These are phyloP conservation scores for Saccharum officinarum DNA, from an alignment of 176 grass and related monocot genomes.

Conservation along the genomic window DNA sequence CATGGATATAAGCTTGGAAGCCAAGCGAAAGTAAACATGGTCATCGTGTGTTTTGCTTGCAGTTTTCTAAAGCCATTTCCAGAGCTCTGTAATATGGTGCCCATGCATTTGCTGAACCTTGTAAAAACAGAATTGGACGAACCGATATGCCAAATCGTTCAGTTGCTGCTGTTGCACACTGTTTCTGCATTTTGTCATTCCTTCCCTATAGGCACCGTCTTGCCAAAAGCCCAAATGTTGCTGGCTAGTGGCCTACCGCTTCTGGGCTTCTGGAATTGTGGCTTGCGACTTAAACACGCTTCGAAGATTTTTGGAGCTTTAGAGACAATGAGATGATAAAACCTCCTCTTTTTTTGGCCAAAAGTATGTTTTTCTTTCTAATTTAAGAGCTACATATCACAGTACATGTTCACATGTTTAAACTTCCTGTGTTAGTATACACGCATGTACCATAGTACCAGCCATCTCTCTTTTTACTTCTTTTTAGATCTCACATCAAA, in stretches of 20 bases:
- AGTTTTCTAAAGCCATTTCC: not conserved
- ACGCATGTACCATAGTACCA: conserved; percentile 38
- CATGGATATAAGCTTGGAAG: not conserved
- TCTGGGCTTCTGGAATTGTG: not conserved
- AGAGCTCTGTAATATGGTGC: not conserved
- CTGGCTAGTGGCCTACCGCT: not conserved
- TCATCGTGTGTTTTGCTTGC: not conserved
- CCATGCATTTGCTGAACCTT: not conserved
- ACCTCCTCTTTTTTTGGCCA: not conserved
- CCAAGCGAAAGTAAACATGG: not conserved
- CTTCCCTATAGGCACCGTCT: not conserved
- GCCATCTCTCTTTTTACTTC: not conserved
- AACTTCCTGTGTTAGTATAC: conserved; percentile 30
- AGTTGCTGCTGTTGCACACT: not conserved
- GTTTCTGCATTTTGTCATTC: not conserved
- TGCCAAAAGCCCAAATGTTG: not conserved
- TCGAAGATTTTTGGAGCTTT: not conserved
- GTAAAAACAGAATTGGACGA: not conserved
- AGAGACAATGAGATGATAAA: not conserved
- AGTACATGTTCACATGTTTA: conserved; percentile 31
- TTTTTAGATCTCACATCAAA: conserved; percentile 35
- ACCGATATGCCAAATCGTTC: not conserved
- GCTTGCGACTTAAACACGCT: not conserved
- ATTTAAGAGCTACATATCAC: conserved; percentile 15
- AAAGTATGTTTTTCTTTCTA: conserved; percentile 22